A percentile compares a stretch with the other conserved stretches of the same genome.
phyloP scores from a whole-genome alignment of 2,329 filamentous ascomycete genomes.

The Thelonectria blattea region DNA sequence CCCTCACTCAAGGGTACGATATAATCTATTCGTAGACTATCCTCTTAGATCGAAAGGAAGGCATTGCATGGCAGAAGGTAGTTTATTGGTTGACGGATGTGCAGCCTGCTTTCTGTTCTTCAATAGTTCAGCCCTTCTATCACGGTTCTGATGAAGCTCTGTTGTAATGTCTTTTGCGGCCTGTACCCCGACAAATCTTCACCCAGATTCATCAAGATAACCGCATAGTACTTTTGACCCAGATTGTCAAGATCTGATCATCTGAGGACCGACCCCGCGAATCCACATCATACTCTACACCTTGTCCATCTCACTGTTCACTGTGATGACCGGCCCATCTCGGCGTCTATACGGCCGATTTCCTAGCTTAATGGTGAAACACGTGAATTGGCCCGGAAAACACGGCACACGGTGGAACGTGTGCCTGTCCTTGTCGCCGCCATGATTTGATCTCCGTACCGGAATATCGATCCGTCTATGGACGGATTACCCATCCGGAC shows the following conservation, averaged over 20 bases:
- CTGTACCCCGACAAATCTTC: background rate
- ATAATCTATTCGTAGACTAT: background rate
- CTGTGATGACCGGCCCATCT: background rate
- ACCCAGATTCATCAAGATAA: background rate
- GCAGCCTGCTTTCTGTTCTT: no score
- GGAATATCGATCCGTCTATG: background rate
- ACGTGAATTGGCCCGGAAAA: slow-evolving; percentile 3
- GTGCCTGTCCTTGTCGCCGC: background rate
- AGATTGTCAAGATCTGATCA: no score
- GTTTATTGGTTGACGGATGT: no score
- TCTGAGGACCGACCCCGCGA: background rate
- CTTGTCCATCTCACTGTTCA: background rate
- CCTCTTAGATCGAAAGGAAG: background rate
- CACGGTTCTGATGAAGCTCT: background rate
- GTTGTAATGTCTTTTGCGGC: background rate
- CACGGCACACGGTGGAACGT: slow-evolving; percentile 7
- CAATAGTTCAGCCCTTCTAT: no score
- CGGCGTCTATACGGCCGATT: slow-evolving; percentile 1
- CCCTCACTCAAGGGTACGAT: no score
- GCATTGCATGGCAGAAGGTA: no score
- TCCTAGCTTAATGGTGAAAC: background rate
- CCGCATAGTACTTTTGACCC: background rate
- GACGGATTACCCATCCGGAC: background rate
- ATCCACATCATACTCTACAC: background rate
- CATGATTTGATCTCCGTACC: background rate